Evolutionary conservation across 1,139 yeast genomes (phyloP), one percentile per base, ranked within the genome.

Genomic region (Magnusiomyces tetraspermus): DNA sequence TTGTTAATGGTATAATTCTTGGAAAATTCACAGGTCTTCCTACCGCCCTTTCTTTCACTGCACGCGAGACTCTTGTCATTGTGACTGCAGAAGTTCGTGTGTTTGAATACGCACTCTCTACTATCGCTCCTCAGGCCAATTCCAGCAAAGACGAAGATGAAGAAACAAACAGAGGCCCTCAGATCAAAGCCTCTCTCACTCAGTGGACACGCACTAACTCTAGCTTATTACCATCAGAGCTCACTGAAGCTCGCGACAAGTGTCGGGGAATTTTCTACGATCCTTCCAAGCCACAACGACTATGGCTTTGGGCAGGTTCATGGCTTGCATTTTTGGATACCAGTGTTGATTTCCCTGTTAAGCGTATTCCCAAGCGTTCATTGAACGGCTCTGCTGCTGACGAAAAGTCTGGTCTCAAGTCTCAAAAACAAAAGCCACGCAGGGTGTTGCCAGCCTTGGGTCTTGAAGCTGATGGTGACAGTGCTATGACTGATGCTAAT

Each of bases 261-360:
- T 85, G 95, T 53, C 76, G 80, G 58, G 96, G 96, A 8, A 68
- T 85, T 28, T 87, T 85, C 63, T 62, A 60, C 24, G 76, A 73
- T 49, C 64, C 66, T 6, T 53, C 59, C 2, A 62, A 67, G 46
- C 63, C 71, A 1, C 72, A 76, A 51, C 70, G 77, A 46, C 72
- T 85, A 28, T 90, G 97, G 97, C 68, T 89, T 22, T 89, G 86
- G 78, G 96, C 97, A 2, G 76, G 86, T n/a, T 78, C 79, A 51
- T 92, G 96, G 95, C 65, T 90, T 22, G 78, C 85, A 8, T 85
- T 77, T 64, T 77, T 92, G 51, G 92, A 90, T 65, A 71, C 86
- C 57, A 67, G 76, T n/a, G 67, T 75, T 53, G 80, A 83, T 53
- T 19, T 38, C 24, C 42, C 42, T 19, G 48, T 45, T 3, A 45